phyloP scores from a whole-genome alignment of 2,329 filamentous ascomycete genomes.

The Emericellopsis cladophorae region DNA sequence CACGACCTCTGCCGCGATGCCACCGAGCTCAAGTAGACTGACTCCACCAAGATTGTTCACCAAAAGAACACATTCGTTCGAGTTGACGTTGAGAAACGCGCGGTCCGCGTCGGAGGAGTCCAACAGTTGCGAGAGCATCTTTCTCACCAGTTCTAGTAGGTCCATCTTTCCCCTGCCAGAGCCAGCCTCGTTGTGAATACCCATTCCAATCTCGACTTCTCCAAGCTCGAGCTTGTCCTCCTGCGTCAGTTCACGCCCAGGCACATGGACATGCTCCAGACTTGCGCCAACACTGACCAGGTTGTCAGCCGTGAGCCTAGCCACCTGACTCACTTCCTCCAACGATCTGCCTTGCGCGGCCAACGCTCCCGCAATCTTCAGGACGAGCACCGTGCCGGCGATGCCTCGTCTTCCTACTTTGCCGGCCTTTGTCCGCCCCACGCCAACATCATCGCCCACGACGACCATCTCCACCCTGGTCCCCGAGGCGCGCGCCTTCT shows the following conservation, averaged over 20 bases:
- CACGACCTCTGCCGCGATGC: slow-evolving; percentile 57
- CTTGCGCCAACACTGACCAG: slow-evolving; percentile 77
- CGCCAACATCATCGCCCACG: slow-evolving; percentile 84
- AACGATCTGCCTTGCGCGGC: slow-evolving; percentile 58
- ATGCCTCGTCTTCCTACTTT: slow-evolving; percentile 88
- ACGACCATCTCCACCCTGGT: slow-evolving; percentile 77
- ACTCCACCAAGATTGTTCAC: slow-evolving; percentile 69
- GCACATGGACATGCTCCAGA: slow-evolving; percentile 85
- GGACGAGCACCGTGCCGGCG: slow-evolving; percentile 80
- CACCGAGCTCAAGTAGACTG: slow-evolving; percentile 58
- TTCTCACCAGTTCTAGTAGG: slow-evolving; percentile 41
- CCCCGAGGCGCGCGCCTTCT: slow-evolving; percentile 76
- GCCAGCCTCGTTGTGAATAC: slow-evolving; percentile 61
- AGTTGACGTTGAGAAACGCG: slow-evolving; percentile 53
- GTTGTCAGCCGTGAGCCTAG: slow-evolving; percentile 60
- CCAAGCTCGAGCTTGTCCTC: slow-evolving; percentile 41
- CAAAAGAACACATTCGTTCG: slow-evolving; percentile 53
- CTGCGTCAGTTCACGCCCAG: slow-evolving; percentile 46
- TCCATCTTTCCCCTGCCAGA: slow-evolving; percentile 38
- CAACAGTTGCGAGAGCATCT: slow-evolving; percentile 59
- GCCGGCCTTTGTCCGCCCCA: slow-evolving; percentile 69
- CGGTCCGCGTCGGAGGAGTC: slow-evolving; percentile 54
- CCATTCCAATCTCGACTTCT: slow-evolving; percentile 60
- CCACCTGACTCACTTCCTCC: slow-evolving; percentile 60
- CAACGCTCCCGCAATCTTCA: slow-evolving; percentile 78